phyloP scores from a whole-genome alignment of 1,284 basidiomycete species.

The Austroboletus novae-zelandiae region DNA sequence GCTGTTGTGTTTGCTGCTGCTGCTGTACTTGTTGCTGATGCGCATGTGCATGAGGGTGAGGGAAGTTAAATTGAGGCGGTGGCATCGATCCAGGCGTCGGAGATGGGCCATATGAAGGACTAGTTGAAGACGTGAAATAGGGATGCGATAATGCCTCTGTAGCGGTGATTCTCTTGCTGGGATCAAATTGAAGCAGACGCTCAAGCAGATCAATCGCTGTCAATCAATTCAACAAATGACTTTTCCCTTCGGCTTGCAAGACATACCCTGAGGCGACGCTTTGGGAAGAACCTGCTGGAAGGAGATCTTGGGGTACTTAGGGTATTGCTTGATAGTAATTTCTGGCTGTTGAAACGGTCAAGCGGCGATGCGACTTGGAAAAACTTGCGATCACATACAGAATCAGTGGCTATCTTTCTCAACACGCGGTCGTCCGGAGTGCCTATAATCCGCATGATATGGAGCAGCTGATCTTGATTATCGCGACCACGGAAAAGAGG shows the following conservation, averaged over 20 bases:
- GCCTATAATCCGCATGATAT: conserved; percentile 97
- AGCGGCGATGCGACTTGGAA: conserved; percentile 5
- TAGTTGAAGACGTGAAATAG: conserved; percentile 75
- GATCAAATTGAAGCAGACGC: conserved; percentile 95
- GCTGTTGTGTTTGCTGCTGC: conserved; percentile 36
- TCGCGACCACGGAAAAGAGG: conserved; percentile 97
- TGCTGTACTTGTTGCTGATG: conserved; percentile 48
- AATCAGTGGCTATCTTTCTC: conserved; percentile 88
- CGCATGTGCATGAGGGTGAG: conserved; percentile 56
- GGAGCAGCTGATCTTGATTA: conserved; percentile 96
- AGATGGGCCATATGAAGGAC: conserved; percentile 45
- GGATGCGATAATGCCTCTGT: conserved; percentile 91
- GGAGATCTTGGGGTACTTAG: conserved; percentile 89
- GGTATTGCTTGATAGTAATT: conserved; percentile 84
- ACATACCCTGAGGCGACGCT: conserved; percentile 81
- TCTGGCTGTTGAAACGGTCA: conserved; percentile 66
- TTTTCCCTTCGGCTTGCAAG: not conserved
- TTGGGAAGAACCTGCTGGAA: conserved; percentile 90
- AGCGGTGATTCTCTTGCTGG: conserved; percentile 88
- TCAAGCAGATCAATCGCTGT: conserved; percentile 93
- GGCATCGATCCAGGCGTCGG: conserved; percentile 57
- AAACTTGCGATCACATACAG: conserved; percentile 50
- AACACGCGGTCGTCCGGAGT: conserved; percentile 91
- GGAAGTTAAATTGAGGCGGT: conserved; percentile 67
- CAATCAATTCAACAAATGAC: conserved; percentile 9